These are phyloP conservation scores for Colletotrichum filicis DNA, from an alignment of 2,329 filamentous ascomycete species.

Conservation along the genomic window DNA sequence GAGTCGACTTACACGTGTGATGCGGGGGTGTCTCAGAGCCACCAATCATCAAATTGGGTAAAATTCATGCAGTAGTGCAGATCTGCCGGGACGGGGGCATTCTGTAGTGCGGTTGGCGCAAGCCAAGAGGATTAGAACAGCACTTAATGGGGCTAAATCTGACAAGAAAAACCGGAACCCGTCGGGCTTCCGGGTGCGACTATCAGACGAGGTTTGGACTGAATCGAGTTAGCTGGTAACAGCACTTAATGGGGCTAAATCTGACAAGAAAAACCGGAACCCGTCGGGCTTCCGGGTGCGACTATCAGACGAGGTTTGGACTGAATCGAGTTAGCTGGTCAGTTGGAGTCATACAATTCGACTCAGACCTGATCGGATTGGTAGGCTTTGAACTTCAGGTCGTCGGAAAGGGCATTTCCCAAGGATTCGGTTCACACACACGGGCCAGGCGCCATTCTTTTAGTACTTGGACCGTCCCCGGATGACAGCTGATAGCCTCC, in stretches of 20 bases:
- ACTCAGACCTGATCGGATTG: slow-evolving; percentile 5
- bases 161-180: not conserved
- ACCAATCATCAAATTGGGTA: slow-evolving; percentile 9
- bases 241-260: not conserved
- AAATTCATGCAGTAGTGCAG: not conserved
- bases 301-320: slow-evolving; percentile 3
- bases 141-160: not conserved
- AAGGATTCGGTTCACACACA: not conserved
- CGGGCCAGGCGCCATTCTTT: not conserved
- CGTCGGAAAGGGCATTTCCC: not conserved
- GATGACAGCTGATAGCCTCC: not conserved
- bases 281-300: not conserved
- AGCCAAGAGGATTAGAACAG: not conserved
- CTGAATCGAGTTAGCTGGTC: not conserved
- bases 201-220: slow-evolving; percentile 1
- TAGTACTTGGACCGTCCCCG: not conserved
- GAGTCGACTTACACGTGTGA: slow-evolving; percentile 2
- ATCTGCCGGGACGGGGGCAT: not conserved
- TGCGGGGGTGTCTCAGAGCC: not conserved
- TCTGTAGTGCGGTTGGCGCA: not conserved
- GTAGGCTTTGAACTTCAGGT: not conserved
- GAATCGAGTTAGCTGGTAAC: no score
- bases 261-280: not conserved
- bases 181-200: not conserved
- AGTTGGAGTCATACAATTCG: slow-evolving; percentile 19